phyloP scores from a whole-genome alignment of 2,329 filamentous ascomycete species.

The Rosellinia necatrix region DNA sequence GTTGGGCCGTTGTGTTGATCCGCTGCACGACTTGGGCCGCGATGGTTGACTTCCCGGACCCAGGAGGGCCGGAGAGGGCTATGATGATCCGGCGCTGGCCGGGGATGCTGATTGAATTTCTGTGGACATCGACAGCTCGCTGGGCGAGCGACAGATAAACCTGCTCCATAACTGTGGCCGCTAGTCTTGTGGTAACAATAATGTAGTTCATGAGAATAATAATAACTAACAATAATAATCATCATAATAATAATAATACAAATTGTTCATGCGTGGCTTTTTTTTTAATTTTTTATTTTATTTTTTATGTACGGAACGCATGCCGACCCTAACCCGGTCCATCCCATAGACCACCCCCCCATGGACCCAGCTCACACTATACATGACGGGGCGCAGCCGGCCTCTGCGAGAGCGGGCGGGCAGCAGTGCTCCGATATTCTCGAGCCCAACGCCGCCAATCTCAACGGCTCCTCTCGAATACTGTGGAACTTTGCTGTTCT shows the following conservation, averaged over 20 bases:
- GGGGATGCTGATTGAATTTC: not conserved
- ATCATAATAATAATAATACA: not conserved
- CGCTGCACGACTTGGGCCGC: slow-evolving; percentile 22
- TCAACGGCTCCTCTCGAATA: not conserved
- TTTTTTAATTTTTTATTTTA: slow-evolving; percentile 3
- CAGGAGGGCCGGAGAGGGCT: slow-evolving; percentile 31
- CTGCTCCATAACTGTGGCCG: too few relatives aligned
- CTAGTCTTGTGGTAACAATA: too few relatives aligned
- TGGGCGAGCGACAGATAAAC: slow-evolving; percentile 6
- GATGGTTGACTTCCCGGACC: slow-evolving; percentile 36
- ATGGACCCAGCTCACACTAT: too few relatives aligned
- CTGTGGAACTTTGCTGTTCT: not conserved
- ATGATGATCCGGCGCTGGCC: slow-evolving; percentile 26
- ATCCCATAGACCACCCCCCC: too few relatives aligned
- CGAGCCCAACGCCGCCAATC: not conserved
- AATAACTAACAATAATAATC: too few relatives aligned
- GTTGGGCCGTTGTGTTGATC: slow-evolving; percentile 10
- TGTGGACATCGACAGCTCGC: slow-evolving; percentile 1
- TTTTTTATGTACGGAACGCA: too few relatives aligned
- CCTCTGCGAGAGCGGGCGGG: slow-evolving; percentile 1
- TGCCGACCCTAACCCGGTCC: too few relatives aligned
- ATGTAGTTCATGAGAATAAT: not conserved
- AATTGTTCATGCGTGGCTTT: not conserved
- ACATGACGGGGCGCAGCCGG: not conserved
- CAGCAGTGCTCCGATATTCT: slow-evolving; percentile 7